Conservation (phyloP, 139 green algal species). For the Asterochloris erici region DNA sequence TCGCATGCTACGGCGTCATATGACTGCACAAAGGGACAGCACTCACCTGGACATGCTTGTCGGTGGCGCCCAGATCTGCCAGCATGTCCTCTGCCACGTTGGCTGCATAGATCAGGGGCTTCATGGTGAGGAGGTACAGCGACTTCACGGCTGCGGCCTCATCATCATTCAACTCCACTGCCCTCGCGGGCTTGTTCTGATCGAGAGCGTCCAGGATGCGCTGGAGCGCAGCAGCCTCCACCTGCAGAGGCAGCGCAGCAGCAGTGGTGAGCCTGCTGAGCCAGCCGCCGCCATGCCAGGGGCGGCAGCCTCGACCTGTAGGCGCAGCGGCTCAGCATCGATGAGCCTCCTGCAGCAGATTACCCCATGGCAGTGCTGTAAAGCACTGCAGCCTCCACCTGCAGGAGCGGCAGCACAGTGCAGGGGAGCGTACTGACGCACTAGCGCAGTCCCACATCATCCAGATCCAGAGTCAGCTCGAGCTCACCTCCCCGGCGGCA, state of each 20-base stretch:
- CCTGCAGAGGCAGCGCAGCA: slow-evolving; percentile 9
- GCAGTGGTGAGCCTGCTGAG: background rate
- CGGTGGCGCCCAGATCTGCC: slow-evolving; percentile 62
- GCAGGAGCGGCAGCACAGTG: too few species aligned
- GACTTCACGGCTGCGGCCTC: slow-evolving; percentile 40
- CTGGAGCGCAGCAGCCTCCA: slow-evolving; percentile 67
- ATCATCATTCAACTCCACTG: slow-evolving; percentile 51
- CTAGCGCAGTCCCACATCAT: too few species aligned
- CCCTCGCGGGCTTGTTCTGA: slow-evolving; percentile 66
- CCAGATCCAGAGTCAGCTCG: background rate
- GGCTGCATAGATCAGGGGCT: slow-evolving; percentile 86
- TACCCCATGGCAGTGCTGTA: too few species aligned
- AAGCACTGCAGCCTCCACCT: too few species aligned
- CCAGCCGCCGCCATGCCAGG: too few species aligned
- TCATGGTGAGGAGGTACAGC: slow-evolving; percentile 82
- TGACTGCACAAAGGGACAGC: slow-evolving; percentile 25
- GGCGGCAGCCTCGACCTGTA: too few species aligned
- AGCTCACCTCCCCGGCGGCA: slow-evolving; percentile 46
- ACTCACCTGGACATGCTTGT: slow-evolving; percentile 49
- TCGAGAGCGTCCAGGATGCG: slow-evolving; percentile 58
- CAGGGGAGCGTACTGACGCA: too few species aligned
- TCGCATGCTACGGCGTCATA: too few species aligned
- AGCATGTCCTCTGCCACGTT: slow-evolving; percentile 94
- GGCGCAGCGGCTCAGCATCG: too few species aligned
- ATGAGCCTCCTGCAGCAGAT: background rate